A percentile compares a stretch with the other conserved stretches of the same genome.
These are phyloP conservation scores for Plasmodium ovale DNA, from an alignment of 169 alveolate genomes.

Conservation along the genomic window DNA sequence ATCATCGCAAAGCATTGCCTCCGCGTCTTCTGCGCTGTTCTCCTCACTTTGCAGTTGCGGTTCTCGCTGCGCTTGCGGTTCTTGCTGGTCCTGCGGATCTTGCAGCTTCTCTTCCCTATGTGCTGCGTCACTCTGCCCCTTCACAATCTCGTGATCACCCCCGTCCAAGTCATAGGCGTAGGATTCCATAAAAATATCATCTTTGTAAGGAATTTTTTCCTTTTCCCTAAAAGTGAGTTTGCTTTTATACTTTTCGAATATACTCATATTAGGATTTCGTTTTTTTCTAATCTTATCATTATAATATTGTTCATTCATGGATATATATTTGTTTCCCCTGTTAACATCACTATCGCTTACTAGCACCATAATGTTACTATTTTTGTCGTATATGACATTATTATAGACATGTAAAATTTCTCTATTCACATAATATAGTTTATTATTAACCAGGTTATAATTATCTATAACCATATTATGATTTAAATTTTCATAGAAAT, in stretches of 20 bases:
- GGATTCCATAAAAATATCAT: constrained; percentile 42
- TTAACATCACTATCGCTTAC: constrained; percentile 35
- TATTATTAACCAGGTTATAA: constrained; percentile 9
- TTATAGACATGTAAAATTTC: constrained; percentile 37
- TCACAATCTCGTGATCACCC: background rate
- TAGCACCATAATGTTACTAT: constrained; percentile 33
- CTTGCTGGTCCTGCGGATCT: background rate
- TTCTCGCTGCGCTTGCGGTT: background rate
- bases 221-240: constrained; percentile 19
- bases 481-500: constrained; percentile 30
- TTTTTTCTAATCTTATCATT: constrained; percentile 53
- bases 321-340: constrained; percentile 31
- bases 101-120: background rate
- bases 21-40: background rate
- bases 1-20: background rate
- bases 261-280: background rate
- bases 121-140: background rate
- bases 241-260: constrained; percentile 41
- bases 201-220: constrained; percentile 21
- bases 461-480: constrained; percentile 48
- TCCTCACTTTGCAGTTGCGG: background rate
- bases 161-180: constrained; percentile 2
- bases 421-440: constrained; percentile 2
- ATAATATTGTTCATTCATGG: constrained; percentile 73
- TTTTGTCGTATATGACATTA: constrained; percentile 32